Evolutionary conservation across 2,329 filamentous ascomycete genomes (phyloP), one percentile per base, ranked within the genome.

Genomic region (Aspergillus fructus): DNA sequence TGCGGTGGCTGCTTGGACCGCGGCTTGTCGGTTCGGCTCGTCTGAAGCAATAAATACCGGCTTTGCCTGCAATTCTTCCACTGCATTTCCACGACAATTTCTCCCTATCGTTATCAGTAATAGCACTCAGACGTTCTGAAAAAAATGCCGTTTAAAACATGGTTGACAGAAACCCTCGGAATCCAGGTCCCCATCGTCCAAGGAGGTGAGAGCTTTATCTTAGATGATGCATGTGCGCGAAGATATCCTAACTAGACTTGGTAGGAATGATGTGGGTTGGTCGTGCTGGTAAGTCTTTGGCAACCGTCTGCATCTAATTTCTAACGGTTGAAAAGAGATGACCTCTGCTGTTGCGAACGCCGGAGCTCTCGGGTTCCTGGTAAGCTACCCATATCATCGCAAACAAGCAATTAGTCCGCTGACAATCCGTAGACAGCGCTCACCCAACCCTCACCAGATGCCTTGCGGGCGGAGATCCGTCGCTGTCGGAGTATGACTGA

Each of bases 191-290:
- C 52, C n/a, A 59, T 59, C 48, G 47, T 59, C 17, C 56, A 55
- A 45, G 56, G 56, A 59, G 52, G 47, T 51, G 19, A 59, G 43
- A 11, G 40, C 12, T 12, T 17, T 50, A 11, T 34, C 42, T 21
- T 45, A 11, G 12, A 15, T 21, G 19, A 21, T 21, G 3, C 19
- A 24, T 47, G 15, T 15, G 15, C 19, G 12, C 13, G 13, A 47
- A 47, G 4, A 12, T 27, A 33, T 30, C 11, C 45, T 47, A 24
- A 55, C 7, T 2, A 30, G 27, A 11, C 27, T 30, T 27, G 24
- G n/a, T 42, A 55, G 53, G 53, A 21, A 55, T 56, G 53, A 50
- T 56, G 47, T 56, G 53, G 53, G 47, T 56, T 56, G 53, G 53
- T 24, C 46, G 40, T n/a, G 53, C 53, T 30, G 39, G 53, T 50